Evolutionary conservation across 2,329 filamentous ascomycete genomes (phyloP).

Genomic region (Neopestalotiopsis rosae): DNA sequence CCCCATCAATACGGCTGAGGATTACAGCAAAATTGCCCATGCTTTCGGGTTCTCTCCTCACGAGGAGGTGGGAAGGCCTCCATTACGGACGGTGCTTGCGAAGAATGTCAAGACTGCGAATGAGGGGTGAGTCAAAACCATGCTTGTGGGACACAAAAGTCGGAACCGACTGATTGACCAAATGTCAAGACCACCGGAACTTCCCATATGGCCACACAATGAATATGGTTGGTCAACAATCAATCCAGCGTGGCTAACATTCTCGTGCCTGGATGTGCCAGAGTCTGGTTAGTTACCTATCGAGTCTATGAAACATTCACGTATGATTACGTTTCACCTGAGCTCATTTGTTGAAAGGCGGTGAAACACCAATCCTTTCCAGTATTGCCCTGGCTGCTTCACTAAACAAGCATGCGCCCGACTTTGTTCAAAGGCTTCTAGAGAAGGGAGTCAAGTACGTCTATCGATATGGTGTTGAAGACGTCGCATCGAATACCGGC

Average conservation of each 20-base stretch:
- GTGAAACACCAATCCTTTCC: slow-evolving; percentile 41
- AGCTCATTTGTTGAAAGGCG: slow-evolving; percentile 26
- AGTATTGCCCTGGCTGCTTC: slow-evolving; percentile 34
- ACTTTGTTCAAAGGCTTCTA: slow-evolving; percentile 34
- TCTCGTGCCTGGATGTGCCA: slow-evolving; percentile 31
- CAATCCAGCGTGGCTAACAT: slow-evolving; percentile 42
- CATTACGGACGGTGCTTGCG: slow-evolving; percentile 37
- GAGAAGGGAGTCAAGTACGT: slow-evolving; percentile 37
- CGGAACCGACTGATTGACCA: neutral
- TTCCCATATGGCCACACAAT: slow-evolving; percentile 46
- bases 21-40: slow-evolving; percentile 41
- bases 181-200: slow-evolving; percentile 34
- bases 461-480: slow-evolving; percentile 34
- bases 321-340: neutral
- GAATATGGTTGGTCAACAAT: slow-evolving; percentile 45
- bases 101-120: slow-evolving; percentile 43
- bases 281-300: slow-evolving; percentile 23
- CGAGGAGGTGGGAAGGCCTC: slow-evolving; percentile 40
- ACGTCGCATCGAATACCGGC: slow-evolving; percentile 37
- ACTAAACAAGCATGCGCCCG: slow-evolving; percentile 32
- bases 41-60: slow-evolving; percentile 40
- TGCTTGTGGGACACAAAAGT: neutral
- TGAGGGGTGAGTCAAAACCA: slow-evolving; percentile 33
- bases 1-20: slow-evolving; percentile 35
- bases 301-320: too few relatives aligned